Base-by-base conservation (phyloP, 208 protist genomes). In the Leishmania arabica region DNA sequence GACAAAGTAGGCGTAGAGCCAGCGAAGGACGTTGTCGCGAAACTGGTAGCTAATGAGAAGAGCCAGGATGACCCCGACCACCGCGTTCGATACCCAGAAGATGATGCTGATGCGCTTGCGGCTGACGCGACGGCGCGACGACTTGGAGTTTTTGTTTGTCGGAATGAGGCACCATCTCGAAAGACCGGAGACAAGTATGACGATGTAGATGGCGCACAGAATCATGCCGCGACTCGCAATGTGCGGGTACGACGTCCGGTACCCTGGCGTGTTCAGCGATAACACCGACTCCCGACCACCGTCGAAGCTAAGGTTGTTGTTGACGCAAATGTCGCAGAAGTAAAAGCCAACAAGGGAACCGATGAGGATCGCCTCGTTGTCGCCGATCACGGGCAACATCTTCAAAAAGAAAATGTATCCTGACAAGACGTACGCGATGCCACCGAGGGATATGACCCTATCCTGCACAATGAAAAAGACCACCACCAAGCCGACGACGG, bases 321-420 rank as follows among this genome's bases (percentile, higher is more conserved):
- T 96, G 19, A 86, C 89, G 60, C 89, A 90, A 27, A 90, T 86
- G 78, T 97, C 94, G 73, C 86, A 90, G 62, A 95, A 78, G 86
- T 95, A 94, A 76, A 96, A 96, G 6, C 93, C 95, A 15, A 92
- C 89, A 24, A 96, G 62, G 37, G 93, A 92, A 71, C 86, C 82
- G 58, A 97, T 77, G 4, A 97, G 81, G 1, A 95, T 90, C 4
- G 92, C 90, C 62, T 97, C 95, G 82, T 95, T 96, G 42, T 96
- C 92, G 7, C 90, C 92, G 9, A 97, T 69, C 6, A 87, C 40
- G 2, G 83, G 84, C 7, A 65, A 79, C 27, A 97, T 82, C 68
- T 88, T 87, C 42, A 93, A 58, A 70, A 90, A 96, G 78, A 95
- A 93, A 47, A 89, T 66, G 86, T 94, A 90, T 9, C 93, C 93